These are phyloP conservation scores for Nectriaceae sp. DNA, from an alignment of 2,329 filamentous ascomycete species.

Conservation along the genomic window DNA sequence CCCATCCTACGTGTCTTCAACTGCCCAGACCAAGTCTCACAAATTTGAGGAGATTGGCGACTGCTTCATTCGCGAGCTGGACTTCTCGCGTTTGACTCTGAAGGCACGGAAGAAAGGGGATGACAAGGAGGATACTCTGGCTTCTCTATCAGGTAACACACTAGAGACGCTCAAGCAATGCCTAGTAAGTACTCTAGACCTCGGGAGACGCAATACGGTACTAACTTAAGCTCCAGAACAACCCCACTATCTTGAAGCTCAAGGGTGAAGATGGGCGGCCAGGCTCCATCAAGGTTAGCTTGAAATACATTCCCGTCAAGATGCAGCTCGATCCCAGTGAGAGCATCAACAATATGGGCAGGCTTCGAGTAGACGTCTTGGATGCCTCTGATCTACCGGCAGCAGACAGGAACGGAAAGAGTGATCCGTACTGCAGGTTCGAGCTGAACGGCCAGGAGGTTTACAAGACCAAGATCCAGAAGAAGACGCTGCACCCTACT, in stretches of 20 bases:
- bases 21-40: constrained; percentile 66
- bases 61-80: constrained; percentile 94
- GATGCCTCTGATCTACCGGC: constrained; percentile 87
- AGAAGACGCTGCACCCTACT: constrained; percentile 91
- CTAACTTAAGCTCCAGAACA: constrained; percentile 63
- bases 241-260: constrained; percentile 79
- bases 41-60: constrained; percentile 93
- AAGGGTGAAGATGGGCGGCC: constrained; percentile 72
- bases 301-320: constrained; percentile 92
- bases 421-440: constrained; percentile 96
- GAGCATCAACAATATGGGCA: constrained; percentile 99
- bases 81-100: constrained; percentile 90
- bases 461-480: constrained; percentile 93
- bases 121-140: constrained; percentile 74
- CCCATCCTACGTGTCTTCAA: constrained; percentile 81
- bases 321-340: constrained; percentile 94
- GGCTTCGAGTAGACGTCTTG: constrained; percentile 87
- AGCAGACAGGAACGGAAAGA: constrained; percentile 94
- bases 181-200: constrained; percentile 57
- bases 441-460: constrained; percentile 85
- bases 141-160: constrained; percentile 82
- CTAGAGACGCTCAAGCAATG: constrained; percentile 86
- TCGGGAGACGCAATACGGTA: background rate
- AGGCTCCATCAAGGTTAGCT: constrained; percentile 80
- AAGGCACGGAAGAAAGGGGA: constrained; percentile 81